Base-by-base conservation (phyloP, 305 asterid species). In the Solanum hybrid region DNA sequence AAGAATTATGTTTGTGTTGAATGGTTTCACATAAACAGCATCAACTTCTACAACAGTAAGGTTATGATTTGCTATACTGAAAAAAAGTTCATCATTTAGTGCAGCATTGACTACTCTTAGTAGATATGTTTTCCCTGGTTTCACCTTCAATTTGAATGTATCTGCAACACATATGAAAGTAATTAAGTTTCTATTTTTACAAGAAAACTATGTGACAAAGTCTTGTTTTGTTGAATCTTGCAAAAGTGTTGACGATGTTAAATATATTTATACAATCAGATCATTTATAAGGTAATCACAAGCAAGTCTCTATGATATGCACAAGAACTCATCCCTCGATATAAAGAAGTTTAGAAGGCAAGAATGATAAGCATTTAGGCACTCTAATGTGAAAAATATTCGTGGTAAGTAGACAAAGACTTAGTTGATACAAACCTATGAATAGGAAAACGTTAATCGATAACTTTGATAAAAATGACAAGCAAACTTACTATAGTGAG, bases 61-160 rank as follows among this genome's bases (percentile, higher is more conserved):
- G 40, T 14, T 92, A 89, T 95, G 98, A 88, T 92, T 91, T 5
- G 94, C 92, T 4, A 93, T 91, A 71, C 91, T 90, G 90, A 95
- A 94, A 92, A 94, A 96, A n/a, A 96, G 93, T 91, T 96, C 97
- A 86, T 93, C 92, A 86, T 95, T 94, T 4, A 95, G 92, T 34
- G 97, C 96, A 66, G 97, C 98, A 16, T 95, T 95, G 90, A 95
- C 90, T 89, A 96, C 35, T 56, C 97, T 91, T 29, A 96, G 93
- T 42, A 96, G 90, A 91, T 96, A 95, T 14, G 95, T 96, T 42
- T 92, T 93, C 17, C 96, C 95, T 0, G 95, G 94, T 90, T 92
- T 89, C 90, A 96, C 96, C 90, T 90, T 93, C 87, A 96, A 82
- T 78, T 91, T 95, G 91, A 94, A 92, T 26, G 95, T 90, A 87